phyloP scores from a whole-genome alignment of 352 stramenopile species.

The Phytophthora pini region DNA sequence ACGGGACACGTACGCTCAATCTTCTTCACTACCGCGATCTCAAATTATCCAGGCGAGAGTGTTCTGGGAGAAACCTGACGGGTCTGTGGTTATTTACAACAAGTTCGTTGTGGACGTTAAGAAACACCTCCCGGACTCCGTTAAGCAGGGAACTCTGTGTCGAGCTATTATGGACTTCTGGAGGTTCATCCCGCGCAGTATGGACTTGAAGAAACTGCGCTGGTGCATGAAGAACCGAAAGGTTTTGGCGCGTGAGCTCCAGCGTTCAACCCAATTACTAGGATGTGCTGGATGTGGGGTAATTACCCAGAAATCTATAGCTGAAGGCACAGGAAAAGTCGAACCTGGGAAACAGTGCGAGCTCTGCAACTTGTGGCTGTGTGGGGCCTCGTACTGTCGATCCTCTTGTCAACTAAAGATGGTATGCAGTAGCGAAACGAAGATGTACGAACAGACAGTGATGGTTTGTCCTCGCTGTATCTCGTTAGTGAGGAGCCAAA shows the following conservation, averaged over 20 bases:
- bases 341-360: constrained; percentile 20
- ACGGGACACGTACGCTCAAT: constrained; percentile 7
- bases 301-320: constrained; percentile 10
- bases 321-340: not conserved
- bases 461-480: constrained; percentile 20
- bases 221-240: constrained; percentile 29
- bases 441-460: constrained; percentile 20
- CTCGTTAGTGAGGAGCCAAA: constrained; percentile 9
- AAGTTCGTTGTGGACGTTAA: constrained; percentile 26
- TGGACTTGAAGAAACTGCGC: constrained; percentile 26
- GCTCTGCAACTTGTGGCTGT: constrained; percentile 22
- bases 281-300: constrained; percentile 19
- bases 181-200: constrained; percentile 27
- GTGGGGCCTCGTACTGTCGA: constrained; percentile 7
- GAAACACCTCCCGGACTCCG: constrained; percentile 20
- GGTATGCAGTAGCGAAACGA: constrained; percentile 13
- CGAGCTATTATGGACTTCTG: constrained; percentile 23
- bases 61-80: constrained; percentile 25
- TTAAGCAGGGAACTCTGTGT: constrained; percentile 24
- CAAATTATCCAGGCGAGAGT: constrained; percentile 24
- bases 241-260: constrained; percentile 8
- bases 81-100: constrained; percentile 24
- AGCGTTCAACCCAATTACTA: not conserved
- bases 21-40: constrained; percentile 10
- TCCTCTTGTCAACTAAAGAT: constrained; percentile 20